Evolutionary conservation across 2,329 filamentous ascomycete genomes (phyloP).

Genomic region (Lomentospora prolificans): DNA sequence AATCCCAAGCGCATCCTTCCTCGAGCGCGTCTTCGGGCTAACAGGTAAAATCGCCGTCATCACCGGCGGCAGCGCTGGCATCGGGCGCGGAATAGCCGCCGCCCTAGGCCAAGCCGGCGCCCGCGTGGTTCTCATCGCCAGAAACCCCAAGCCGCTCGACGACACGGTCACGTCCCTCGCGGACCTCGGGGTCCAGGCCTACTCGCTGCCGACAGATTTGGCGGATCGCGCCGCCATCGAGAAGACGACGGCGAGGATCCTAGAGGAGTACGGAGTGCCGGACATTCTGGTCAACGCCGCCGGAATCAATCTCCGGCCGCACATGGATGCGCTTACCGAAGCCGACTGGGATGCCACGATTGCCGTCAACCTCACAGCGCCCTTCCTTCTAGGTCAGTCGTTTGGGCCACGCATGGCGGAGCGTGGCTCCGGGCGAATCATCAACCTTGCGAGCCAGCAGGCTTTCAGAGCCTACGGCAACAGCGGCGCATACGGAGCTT

Average conservation of each 20-base stretch:
- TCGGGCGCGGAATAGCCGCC: constrained; percentile 22
- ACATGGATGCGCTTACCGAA: constrained; percentile 19
- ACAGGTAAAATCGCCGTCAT: constrained; percentile 20
- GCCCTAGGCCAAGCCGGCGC: constrained; percentile 21
- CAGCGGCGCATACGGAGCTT: constrained; percentile 23
- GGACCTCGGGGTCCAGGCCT: constrained; percentile 16
- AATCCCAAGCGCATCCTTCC: constrained; percentile 12
- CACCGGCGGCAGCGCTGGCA: constrained; percentile 24
- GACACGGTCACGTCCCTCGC: constrained; percentile 17
- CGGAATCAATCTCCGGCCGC: constrained; percentile 20
- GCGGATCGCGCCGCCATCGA: constrained; percentile 14
- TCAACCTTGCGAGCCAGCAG: constrained; percentile 24
- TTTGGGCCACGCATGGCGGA: constrained; percentile 23
- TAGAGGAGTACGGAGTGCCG: constrained; percentile 15
- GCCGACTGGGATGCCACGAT: constrained; percentile 21
- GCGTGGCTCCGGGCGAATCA: constrained; percentile 21
- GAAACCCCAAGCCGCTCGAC: constrained; percentile 15
- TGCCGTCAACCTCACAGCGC: constrained; percentile 23
- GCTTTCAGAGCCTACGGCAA: constrained; percentile 22
- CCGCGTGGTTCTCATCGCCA: constrained; percentile 20
- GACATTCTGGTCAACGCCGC: constrained; percentile 25
- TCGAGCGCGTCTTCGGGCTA: constrained; percentile 21
- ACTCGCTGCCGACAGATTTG: constrained; percentile 14
- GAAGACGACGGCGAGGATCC: constrained; percentile 10
- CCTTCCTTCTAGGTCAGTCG: constrained; percentile 21